These are phyloP conservation scores for Zymoseptoria crescenta DNA, from an alignment of 2,329 filamentous ascomycete species.

Conservation along the genomic window DNA sequence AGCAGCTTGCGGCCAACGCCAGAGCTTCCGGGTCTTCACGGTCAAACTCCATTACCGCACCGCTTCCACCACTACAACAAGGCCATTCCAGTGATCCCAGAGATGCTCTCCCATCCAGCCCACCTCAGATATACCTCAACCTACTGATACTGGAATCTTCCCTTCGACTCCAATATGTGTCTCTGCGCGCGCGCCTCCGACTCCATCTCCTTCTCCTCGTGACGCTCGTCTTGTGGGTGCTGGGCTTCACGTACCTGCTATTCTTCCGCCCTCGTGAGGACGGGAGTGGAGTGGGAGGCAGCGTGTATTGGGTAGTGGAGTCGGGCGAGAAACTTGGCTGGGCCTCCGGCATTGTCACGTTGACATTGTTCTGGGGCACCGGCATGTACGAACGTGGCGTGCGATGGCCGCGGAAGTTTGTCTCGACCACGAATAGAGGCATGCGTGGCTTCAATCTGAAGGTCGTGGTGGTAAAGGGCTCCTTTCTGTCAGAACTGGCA, in stretches of 20 bases:
- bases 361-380: slow-evolving; percentile 81
- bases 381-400: slow-evolving; percentile 95
- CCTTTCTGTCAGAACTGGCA: slow-evolving; percentile 73
- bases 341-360: slow-evolving; percentile 82
- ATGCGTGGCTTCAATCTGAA: slow-evolving; percentile 92
- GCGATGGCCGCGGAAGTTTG: slow-evolving; percentile 87
- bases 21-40: slow-evolving; percentile 21
- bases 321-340: slow-evolving; percentile 84
- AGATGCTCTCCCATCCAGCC: slow-evolving; percentile 75
- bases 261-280: slow-evolving; percentile 96
- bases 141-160: slow-evolving; percentile 94
- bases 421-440: slow-evolving; percentile 80
- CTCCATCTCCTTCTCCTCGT: slow-evolving; percentile 90
- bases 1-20: slow-evolving; percentile 33
- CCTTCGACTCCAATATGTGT: slow-evolving; percentile 84
- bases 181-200: slow-evolving; percentile 75
- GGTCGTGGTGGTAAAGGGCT: slow-evolving; percentile 76
- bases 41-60: slow-evolving; percentile 39
- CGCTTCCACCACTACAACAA: slow-evolving; percentile 30
- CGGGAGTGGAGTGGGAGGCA: slow-evolving; percentile 81
- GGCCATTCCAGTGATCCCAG: slow-evolving; percentile 57
- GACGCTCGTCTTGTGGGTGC: slow-evolving; percentile 70
- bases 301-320: slow-evolving; percentile 93
- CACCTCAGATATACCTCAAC: slow-evolving; percentile 96
- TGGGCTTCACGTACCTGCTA: slow-evolving; percentile 78